Conservation (phyloP, 192 early-diverging fungal species). For the Linnemannia zychae region DNA sequence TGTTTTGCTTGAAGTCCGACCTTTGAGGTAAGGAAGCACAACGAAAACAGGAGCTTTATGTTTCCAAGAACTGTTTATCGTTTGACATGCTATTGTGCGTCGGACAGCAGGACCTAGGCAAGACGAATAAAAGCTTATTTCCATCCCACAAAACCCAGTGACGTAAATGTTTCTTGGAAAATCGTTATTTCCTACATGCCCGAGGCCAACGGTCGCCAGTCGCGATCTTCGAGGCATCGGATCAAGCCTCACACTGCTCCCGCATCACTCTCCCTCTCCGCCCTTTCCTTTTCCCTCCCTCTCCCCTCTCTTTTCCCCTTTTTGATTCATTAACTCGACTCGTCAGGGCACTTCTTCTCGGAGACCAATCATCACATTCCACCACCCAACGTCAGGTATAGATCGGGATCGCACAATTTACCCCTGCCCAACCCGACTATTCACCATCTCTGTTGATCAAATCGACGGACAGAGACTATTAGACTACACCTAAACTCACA, state of each 20-base stretch:
- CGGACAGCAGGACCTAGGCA: too few relatives aligned
- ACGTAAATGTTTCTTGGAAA: neutral
- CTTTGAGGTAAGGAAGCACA: neutral
- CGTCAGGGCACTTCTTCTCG: conserved; percentile 2
- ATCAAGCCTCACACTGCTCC: conserved; percentile 3
- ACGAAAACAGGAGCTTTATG: neutral
- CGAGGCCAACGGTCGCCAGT: conserved; percentile 4
- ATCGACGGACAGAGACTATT: neutral
- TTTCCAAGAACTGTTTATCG: neutral
- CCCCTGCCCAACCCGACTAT: neutral
- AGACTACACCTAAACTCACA: neutral
- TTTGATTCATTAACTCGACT: conserved; percentile 7
- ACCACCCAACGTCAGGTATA: neutral
- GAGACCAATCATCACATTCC: conserved; percentile 7
- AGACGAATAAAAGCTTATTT: neutral
- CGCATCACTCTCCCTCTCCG: neutral
- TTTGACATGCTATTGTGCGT: too few relatives aligned
- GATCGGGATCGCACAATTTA: neutral
- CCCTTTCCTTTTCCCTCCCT: neutral
- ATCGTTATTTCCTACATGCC: neutral
- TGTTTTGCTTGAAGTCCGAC: too few relatives aligned
- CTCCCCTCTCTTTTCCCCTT: neutral
- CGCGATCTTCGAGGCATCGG: conserved; percentile 1
- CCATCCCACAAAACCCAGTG: neutral
- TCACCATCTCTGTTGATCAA: neutral